Evolutionary conservation across 1,139 yeast genomes (phyloP), one percentile per base, ranked within the genome.

Genomic region (Geotrichum citri-aurantii): DNA sequence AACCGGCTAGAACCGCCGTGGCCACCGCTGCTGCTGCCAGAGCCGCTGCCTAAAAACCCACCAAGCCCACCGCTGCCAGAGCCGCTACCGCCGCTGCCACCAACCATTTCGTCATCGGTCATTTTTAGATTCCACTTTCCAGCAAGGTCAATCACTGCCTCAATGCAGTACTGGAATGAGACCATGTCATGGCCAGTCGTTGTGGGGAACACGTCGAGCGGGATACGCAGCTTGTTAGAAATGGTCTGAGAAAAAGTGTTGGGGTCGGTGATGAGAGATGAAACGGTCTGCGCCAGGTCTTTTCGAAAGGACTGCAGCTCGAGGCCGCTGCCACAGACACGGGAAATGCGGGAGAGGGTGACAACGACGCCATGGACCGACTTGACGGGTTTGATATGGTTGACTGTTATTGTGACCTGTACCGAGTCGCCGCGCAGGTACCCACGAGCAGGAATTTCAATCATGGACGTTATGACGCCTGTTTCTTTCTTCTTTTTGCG

Each of bases 191-290:
- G 83, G 1, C 88, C 88, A 48, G 81, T 79, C 14, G 90, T 86
- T 0, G 96, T 88, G 0, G 97, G 95, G 69, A 91, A 89, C 0
- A 89, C 84, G 66, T 91, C 97, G 0, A 88, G 82, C 0, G 97
- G 97, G 0, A 91, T 84, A 62, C 85, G 77, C 26, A 91, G 73
- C 52, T 82, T 81, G 1, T 92, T 82, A 47, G 81, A 81, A 4
- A 86, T 79, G 49, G 81, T 85, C 37, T 85, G 79, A 40, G 78
- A 74, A 52, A 84, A 76, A 0, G 87, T 79, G 6, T 69, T 75
- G 0, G 95, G 92, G 68, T 89, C 93, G 24, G 89, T 83, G 64
- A 83, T 85, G n/a, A 91, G 73, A 0, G 97, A 96, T 0, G 88
- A 79, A 1, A 90, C 80, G 52, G 82, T 79, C 71, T 91, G 97